Conservation (phyloP, 169 alveolate species). For the Plasmodium chabaudi region DNA sequence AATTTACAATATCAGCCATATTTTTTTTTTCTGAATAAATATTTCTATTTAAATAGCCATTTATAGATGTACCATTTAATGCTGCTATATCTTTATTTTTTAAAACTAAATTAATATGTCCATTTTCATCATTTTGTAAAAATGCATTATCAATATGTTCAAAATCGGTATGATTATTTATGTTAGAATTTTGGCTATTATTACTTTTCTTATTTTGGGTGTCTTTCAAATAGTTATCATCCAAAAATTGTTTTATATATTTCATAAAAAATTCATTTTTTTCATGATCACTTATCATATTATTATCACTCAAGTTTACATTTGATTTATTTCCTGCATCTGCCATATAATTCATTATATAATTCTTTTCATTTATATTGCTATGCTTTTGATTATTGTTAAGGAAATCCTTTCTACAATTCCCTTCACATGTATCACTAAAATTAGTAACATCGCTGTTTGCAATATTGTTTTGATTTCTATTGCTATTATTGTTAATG, state of each 20-base stretch:
- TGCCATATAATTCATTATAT: not conserved
- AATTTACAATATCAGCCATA: too few relatives aligned
- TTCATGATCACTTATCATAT: not conserved
- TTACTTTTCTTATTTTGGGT: not conserved
- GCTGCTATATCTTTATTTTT: too few relatives aligned
- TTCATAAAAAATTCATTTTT: conserved; percentile 46
- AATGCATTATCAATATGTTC: too few relatives aligned
- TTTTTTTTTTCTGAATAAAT: too few relatives aligned
- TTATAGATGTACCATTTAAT: too few relatives aligned
- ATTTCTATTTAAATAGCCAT: too few relatives aligned
- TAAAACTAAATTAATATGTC: not conserved
- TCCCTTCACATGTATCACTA: not conserved
- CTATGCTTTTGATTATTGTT: not conserved
- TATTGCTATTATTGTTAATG: not conserved
- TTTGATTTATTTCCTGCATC: not conserved
- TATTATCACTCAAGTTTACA: not conserved
- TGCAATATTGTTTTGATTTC: not conserved
- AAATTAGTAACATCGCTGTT: not conserved
- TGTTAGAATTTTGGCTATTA: not conserved
- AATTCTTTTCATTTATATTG: conserved; percentile 1
- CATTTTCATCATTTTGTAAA: not conserved
- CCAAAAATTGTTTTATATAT: conserved; percentile 23
- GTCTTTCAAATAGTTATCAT: conserved; percentile 36
- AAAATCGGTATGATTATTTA: too few relatives aligned
- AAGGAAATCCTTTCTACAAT: not conserved